Conservation (phyloP, 371 early-diverging fungal species). For the Rhizopus microsporus region DNA sequence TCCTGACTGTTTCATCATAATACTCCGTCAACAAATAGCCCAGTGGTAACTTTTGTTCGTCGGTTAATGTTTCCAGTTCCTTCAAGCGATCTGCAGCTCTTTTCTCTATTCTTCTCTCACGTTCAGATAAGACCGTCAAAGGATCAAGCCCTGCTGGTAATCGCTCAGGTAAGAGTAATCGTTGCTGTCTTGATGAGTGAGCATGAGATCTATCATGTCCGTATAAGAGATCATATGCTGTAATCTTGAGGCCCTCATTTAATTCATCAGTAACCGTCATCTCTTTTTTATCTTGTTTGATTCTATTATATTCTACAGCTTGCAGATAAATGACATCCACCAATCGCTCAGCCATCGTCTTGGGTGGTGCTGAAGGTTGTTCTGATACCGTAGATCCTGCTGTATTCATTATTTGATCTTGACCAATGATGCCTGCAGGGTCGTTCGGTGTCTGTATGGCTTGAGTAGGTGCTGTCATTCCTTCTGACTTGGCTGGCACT, state of each 20-base stretch:
- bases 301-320: constrained; percentile 30
- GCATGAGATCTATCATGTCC: constrained; percentile 51
- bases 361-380: constrained; percentile 19
- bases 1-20: constrained; percentile 39
- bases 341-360: constrained; percentile 39
- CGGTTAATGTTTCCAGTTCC: constrained; percentile 17
- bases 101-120: constrained; percentile 36
- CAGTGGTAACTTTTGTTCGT: constrained; percentile 21
- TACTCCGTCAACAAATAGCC: constrained; percentile 31
- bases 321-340: constrained; percentile 45
- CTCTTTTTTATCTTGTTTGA: constrained; percentile 7
- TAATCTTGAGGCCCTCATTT: not conserved
- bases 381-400: not conserved
- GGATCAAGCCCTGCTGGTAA: constrained; percentile 83
- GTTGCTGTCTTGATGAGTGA: constrained; percentile 69
- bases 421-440: too few species aligned
- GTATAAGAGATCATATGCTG: constrained; percentile 27
- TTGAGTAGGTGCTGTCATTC: too few species aligned
- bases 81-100: constrained; percentile 16
- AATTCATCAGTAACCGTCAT: not conserved
- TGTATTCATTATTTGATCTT: not conserved
- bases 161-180: constrained; percentile 71
- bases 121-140: constrained; percentile 36
- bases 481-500: too few species aligned
- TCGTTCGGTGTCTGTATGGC: too few species aligned